Percentiles rank a stretch among this genome's conserved stretches.
Evolutionary conservation across 202 grass and related monocot genomes (phyloP).

Genomic region (Saccharum hybrid): DNA sequence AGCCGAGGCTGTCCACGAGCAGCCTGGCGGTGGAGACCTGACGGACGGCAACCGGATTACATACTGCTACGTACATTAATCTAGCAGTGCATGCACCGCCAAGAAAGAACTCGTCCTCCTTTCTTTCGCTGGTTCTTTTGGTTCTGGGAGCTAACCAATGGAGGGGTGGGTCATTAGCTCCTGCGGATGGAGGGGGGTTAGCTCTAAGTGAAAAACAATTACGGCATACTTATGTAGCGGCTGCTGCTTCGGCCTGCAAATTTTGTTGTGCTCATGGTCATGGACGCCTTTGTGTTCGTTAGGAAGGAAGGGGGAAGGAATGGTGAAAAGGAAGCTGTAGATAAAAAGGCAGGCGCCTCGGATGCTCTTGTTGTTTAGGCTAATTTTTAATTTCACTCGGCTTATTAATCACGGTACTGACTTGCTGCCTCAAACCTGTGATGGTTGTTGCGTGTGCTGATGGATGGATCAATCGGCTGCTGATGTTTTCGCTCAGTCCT

Average conservation of each 20-base stretch:
- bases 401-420: constrained; percentile 33
- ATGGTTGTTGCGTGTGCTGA: background rate
- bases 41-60: background rate
- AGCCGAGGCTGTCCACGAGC: constrained; percentile 59
- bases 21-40: constrained; percentile 67
- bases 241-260: constrained; percentile 40
- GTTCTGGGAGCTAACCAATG: background rate
- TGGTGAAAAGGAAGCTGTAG: constrained; percentile 50
- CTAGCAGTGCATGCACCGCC: background rate
- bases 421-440: background rate
- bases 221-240: background rate
- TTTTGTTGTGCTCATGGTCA: constrained; percentile 49
- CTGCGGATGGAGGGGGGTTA: constrained; percentile 17
- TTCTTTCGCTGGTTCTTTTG: constrained; percentile 13
- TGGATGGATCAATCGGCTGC: background rate
- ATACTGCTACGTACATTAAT: background rate
- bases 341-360: constrained; percentile 52
- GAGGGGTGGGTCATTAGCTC: constrained; percentile 35
- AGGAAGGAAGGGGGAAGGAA: background rate
- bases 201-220: constrained; percentile 39
- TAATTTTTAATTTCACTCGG: constrained; percentile 40
- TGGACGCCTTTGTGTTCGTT: constrained; percentile 2
- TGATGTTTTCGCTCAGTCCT: background rate
- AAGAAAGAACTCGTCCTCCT: background rate
- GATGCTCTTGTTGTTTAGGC: constrained; percentile 54